Base-by-base conservation (phyloP, 2,329 filamentous ascomycete species). In the Arthroderma sp. region DNA sequence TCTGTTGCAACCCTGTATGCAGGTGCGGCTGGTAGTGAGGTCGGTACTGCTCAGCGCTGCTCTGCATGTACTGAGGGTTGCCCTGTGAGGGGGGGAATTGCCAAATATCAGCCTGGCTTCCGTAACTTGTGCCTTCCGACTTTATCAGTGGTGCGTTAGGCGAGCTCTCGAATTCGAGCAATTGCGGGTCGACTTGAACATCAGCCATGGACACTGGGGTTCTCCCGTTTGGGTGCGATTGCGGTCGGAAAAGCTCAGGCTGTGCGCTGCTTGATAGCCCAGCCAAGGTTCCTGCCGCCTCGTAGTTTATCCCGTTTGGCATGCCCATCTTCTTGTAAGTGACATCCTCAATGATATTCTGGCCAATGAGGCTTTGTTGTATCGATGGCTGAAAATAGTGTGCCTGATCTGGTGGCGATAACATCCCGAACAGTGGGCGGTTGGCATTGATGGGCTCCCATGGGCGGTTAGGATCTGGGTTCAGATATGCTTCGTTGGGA, bases 361-460 rank as follows among this genome's bases (percentile, higher is more conserved):
- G 52, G 7, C 55, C 53, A 36, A 61, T 52, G n/a, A 59, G 50
- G 40, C 57, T 63, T 11, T 66, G 67, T 39, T 70, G 67, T 34
- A 71, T 55, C 3, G 62, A 61, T n/a, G 65, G 64, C 46, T 75
- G 70, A 51, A 73, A 71, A 55, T 74, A 76, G 38, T 73, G 69
- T 30, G 67, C 65, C 45, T 66, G 65, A 40, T 69, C 65, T 11
- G 58, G 59, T 34, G 66, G 61, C 11, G 61, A 61, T 51, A 73
- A 68, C 30, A 66, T 65, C 47, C 64, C 58, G 15, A 72, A 69
- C 43, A 70, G 55, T 3, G 67, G 64, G 45, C 66, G 64, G 27
- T 71, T 69, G 36, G 74, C 72, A 52, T 75, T 73, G 34, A 61
- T 66, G 41, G 66, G 63, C 41, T 73, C 67, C 65, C 73, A 78